A percentile compares a stretch with the other conserved stretches of the same genome.
These are phyloP conservation scores for Daldinia decipiens DNA, from an alignment of 495 filamentous ascomycete species.

Conservation along the genomic window DNA sequence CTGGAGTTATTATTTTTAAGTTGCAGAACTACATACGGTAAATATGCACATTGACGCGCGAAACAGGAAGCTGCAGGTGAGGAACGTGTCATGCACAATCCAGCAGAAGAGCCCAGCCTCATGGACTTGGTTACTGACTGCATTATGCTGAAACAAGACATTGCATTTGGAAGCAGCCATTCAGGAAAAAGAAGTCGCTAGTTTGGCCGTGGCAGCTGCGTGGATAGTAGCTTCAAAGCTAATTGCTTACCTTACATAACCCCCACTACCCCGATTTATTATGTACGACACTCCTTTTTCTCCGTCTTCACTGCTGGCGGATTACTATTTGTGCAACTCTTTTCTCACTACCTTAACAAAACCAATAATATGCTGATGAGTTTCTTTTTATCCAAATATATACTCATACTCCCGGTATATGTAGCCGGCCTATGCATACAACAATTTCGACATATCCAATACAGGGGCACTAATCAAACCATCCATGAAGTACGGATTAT, in stretches of 20 bases:
- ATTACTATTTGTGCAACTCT: conserved; percentile 19
- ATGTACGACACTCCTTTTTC: conserved; percentile 14
- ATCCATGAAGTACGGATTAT: conserved; percentile 19
- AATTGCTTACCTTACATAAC: conserved; percentile 19
- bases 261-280: conserved; percentile 8
- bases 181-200: conserved; percentile 19
- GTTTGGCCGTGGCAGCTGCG: neutral
- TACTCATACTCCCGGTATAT: conserved; percentile 19
- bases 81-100: conserved; percentile 33
- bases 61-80: conserved; percentile 39
- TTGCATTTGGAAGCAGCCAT: conserved; percentile 27
- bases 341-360: neutral
- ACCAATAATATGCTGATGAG: conserved; percentile 21
- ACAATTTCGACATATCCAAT: conserved; percentile 20
- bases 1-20: conserved; percentile 18
- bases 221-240: neutral
- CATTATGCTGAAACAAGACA: conserved; percentile 34
- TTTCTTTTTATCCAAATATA: conserved; percentile 2
- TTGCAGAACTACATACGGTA: neutral
- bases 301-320: conserved; percentile 20
- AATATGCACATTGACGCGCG: conserved; percentile 24
- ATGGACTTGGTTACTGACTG: conserved; percentile 17
- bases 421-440: conserved; percentile 1
- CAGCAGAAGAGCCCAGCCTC: conserved; percentile 34
- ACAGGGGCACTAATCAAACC: neutral